phyloP scores from a whole-genome alignment of 2,329 filamentous ascomycete species.

The Madurella fahalii region DNA sequence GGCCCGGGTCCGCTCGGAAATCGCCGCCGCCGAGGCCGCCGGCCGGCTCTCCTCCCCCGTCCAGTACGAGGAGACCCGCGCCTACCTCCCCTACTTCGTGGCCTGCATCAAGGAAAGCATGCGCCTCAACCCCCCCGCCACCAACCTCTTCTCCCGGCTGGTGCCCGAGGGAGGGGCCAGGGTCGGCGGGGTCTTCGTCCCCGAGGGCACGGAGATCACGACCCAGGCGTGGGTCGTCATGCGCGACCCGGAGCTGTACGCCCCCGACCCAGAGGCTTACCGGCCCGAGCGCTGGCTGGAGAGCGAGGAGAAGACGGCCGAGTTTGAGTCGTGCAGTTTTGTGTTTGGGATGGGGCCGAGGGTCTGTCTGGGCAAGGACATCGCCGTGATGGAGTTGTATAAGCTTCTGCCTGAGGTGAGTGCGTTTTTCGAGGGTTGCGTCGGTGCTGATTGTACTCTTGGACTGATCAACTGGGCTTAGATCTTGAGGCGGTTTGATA shows the following conservation, averaged over 20 bases:
- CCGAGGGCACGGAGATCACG: conserved; percentile 55
- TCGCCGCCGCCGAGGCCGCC: conserved; percentile 28
- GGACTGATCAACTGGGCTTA: not conserved
- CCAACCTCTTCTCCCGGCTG: conserved; percentile 21
- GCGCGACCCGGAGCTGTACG: conserved; percentile 52
- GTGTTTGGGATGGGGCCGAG: conserved; percentile 53
- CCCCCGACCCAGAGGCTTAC: conserved; percentile 51
- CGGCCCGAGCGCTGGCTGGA: conserved; percentile 54
- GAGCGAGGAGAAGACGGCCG: conserved; percentile 40
- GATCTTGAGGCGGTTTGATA: conserved; percentile 13
- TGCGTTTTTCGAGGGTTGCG: not conserved
- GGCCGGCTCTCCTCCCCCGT: conserved; percentile 26
- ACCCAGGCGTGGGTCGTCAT: conserved; percentile 61
- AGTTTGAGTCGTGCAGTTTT: conserved; percentile 45
- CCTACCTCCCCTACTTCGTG: conserved; percentile 36
- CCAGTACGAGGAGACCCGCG: conserved; percentile 33
- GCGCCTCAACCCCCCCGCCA: conserved; percentile 33
- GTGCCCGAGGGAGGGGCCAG: conserved; percentile 8
- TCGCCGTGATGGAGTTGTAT: conserved; percentile 39
- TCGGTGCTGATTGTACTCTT: not conserved
- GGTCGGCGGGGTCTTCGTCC: conserved; percentile 34
- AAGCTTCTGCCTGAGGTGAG: conserved; percentile 39
- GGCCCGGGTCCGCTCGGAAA: conserved; percentile 41
- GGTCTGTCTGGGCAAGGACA: conserved; percentile 51
- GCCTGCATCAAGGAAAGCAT: conserved; percentile 39